These are phyloP conservation scores for Colletotrichum sojae DNA, from an alignment of 2,329 filamentous ascomycete genomes.

Conservation along the genomic window DNA sequence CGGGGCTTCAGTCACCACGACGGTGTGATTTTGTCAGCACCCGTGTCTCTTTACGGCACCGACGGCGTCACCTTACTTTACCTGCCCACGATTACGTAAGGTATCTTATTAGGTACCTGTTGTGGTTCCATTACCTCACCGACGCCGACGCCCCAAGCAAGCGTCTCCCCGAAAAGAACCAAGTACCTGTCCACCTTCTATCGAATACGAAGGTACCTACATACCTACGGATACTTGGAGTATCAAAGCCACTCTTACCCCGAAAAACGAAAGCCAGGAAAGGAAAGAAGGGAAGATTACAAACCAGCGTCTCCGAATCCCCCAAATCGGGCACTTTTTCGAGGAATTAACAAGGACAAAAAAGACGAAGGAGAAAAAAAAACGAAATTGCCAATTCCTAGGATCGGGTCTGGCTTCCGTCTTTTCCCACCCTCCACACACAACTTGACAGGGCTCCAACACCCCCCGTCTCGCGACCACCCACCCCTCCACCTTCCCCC, in stretches of 20 bases:
- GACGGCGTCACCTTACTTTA: slow-evolving; percentile 8
- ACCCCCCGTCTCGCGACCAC: slow-evolving; percentile 18
- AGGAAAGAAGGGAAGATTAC: no score
- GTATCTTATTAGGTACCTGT: not conserved
- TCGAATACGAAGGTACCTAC: no score
- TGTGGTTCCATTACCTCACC: slow-evolving; percentile 27
- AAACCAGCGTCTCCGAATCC: slow-evolving; percentile 9
- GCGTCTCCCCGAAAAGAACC: no score
- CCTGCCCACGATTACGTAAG: slow-evolving; percentile 3
- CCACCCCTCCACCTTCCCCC: slow-evolving; percentile 1
- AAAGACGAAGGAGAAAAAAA: slow-evolving; percentile 1
- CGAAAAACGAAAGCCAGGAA: not conserved
- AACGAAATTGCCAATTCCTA: slow-evolving; percentile 41
- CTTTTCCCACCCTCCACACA: slow-evolving; percentile 37
- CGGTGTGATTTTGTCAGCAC: not conserved
- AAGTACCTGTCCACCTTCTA: no score
- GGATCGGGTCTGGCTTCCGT: slow-evolving; percentile 40
- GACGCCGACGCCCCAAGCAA: slow-evolving; percentile 13
- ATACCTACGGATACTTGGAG: not conserved
- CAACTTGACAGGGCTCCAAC: slow-evolving; percentile 10
- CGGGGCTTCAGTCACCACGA: slow-evolving; percentile 11
- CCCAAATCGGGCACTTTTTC: slow-evolving; percentile 23
- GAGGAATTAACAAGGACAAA: slow-evolving; percentile 8
- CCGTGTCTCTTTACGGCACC: slow-evolving; percentile 6
- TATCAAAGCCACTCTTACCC: not conserved